phyloP scores from a whole-genome alignment of 345 rosid species.

The Cardiospermum halicacabum region DNA sequence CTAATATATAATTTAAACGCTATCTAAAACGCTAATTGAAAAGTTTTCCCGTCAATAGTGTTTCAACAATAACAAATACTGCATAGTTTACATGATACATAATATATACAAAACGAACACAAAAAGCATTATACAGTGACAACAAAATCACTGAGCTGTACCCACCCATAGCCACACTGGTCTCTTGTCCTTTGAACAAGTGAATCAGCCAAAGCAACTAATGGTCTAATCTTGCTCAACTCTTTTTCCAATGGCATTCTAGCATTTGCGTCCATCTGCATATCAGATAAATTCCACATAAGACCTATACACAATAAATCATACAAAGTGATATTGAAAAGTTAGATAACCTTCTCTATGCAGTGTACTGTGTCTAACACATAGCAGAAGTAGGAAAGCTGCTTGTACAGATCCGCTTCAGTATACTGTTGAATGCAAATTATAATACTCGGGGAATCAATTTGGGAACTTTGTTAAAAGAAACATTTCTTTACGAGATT shows the following conservation, averaged over 20 bases:
- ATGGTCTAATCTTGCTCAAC: conserved; percentile 46
- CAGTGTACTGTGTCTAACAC: conserved; percentile 60
- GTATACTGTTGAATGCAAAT: conserved; percentile 48
- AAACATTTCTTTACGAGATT: not conserved
- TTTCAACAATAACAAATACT: too few relatives aligned
- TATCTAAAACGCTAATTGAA: too few relatives aligned
- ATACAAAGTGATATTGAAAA: not conserved
- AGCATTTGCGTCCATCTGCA: conserved; percentile 52
- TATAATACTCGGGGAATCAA: not conserved
- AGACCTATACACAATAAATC: not conserved
- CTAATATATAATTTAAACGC: too few relatives aligned
- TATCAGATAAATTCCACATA: not conserved
- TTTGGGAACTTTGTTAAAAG: not conserved
- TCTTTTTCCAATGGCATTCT: conserved; percentile 58
- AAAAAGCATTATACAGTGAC: conserved; percentile 21
- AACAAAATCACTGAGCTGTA: conserved; percentile 44
- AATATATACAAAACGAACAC: too few relatives aligned
- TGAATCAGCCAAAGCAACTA: conserved; percentile 51
- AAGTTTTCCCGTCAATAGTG: too few relatives aligned
- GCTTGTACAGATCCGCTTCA: conserved; percentile 91
- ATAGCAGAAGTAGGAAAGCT: conserved; percentile 79
- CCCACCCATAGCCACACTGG: conserved; percentile 86
- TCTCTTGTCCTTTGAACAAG: conserved; percentile 49
- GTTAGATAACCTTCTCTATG: conserved; percentile 58
- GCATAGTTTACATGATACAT: too few relatives aligned